Percentiles rank a stretch among this genome's conserved stretches.
phyloP scores from a whole-genome alignment of 106 monocot species.

The Dendrobium chrysotoxum region DNA sequence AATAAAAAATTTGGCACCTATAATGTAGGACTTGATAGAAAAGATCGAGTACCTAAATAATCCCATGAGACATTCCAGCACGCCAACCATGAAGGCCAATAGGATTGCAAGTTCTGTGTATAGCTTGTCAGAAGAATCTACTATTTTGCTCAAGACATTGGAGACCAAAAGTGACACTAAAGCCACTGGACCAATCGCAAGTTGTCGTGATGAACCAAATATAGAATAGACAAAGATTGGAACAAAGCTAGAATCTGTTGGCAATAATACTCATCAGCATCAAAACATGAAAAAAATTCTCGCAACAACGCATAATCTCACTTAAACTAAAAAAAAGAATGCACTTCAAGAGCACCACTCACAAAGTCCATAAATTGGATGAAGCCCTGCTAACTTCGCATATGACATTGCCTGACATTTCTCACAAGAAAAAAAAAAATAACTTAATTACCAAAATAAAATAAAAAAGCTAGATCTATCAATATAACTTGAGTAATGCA shows the following conservation, averaged over 20 bases:
- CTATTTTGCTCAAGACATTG: conserved; percentile 74
- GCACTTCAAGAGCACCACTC: conserved; percentile 23
- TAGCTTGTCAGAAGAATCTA: conserved; percentile 64
- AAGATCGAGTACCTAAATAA: conserved; percentile 44
- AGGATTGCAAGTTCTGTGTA: conserved; percentile 92
- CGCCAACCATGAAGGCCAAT: conserved; percentile 91
- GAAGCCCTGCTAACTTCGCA: conserved; percentile 96
- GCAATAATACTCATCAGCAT: conserved; percentile 3
- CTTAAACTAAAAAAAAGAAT: conserved; percentile 2
- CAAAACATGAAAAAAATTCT: not conserved
- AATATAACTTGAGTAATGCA: not conserved
- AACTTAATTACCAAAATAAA: not conserved
- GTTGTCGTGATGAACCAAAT: conserved; percentile 93
- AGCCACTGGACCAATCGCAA: conserved; percentile 96
- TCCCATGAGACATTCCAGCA: conserved; percentile 93
- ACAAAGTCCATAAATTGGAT: conserved; percentile 98
- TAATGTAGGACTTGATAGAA: not conserved
- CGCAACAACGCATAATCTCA: not conserved
- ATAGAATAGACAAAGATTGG: conserved; percentile 89
- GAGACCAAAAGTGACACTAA: conserved; percentile 87
- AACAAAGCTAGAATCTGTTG: conserved; percentile 88
- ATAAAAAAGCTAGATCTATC: not conserved
- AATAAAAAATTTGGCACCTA: conserved; percentile 3
- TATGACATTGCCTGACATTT: conserved; percentile 86
- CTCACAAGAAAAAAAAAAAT: not conserved